Conservation (phyloP, 2,329 filamentous ascomycete species). For the Whalleya microplaca region DNA sequence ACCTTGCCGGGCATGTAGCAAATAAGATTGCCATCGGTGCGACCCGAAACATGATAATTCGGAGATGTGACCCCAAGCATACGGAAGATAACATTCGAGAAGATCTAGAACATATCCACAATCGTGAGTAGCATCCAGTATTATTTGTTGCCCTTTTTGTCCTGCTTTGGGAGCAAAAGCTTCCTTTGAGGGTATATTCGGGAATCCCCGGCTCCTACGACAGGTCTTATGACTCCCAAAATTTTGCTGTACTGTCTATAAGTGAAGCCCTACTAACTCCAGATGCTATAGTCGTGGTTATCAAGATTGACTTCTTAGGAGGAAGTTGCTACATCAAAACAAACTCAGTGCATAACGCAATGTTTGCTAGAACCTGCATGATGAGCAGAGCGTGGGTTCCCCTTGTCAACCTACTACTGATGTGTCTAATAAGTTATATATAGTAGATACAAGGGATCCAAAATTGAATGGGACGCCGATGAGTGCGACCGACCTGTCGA, state of each 20-base stretch:
- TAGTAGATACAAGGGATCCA: constrained; percentile 70
- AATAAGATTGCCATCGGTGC: constrained; percentile 68
- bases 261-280: no score
- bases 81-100: constrained; percentile 68
- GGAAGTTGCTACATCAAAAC: constrained; percentile 70
- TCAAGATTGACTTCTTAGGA: constrained; percentile 63
- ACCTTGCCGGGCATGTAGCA: constrained; percentile 64
- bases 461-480: constrained; percentile 72
- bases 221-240: no score
- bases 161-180: no score
- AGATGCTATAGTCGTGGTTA: no score
- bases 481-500: constrained; percentile 69
- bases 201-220: no score
- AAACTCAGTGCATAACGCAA: constrained; percentile 76
- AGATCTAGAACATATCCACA: constrained; percentile 83
- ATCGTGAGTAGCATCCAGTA: no score
- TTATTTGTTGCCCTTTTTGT: no score
- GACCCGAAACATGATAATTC: constrained; percentile 74
- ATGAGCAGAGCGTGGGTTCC: constrained; percentile 59
- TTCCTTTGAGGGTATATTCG: no score
- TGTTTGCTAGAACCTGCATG: constrained; percentile 80
- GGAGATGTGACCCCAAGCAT: constrained; percentile 58
- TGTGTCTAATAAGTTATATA: constrained; percentile 36
- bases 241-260: no score
- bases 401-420: constrained; percentile 1